Percentiles rank a stretch among this genome's conserved stretches.
Evolutionary conservation across 495 filamentous ascomycete genomes (phyloP).

Genomic region (Tuber melanosporum): DNA sequence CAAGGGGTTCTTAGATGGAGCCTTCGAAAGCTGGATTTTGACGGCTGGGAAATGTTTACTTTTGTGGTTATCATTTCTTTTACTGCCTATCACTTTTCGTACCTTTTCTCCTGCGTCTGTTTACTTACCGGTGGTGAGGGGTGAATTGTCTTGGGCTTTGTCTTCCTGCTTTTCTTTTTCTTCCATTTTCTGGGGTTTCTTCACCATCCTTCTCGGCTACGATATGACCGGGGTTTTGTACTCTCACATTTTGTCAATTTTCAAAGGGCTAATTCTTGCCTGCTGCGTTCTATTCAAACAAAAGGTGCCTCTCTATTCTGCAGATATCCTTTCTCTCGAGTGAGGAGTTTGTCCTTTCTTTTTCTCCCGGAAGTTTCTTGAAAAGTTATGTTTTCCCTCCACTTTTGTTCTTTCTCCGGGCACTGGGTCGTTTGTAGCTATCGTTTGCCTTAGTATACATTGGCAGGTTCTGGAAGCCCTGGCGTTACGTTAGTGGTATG

Average conservation of each 20-base stretch:
- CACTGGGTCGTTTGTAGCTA: neutral
- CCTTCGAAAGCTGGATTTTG: neutral
- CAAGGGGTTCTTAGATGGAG: neutral
- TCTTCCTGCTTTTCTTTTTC: neutral
- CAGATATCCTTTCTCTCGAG: neutral
- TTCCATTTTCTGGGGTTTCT: neutral
- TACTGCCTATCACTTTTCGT: neutral
- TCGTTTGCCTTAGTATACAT: neutral
- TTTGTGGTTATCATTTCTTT: neutral
- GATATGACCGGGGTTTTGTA: neutral
- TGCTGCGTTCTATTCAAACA: neutral
- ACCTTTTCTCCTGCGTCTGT: neutral
- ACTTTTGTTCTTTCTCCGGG: neutral
- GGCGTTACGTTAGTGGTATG: neutral
- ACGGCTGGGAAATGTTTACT: neutral
- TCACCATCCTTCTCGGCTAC: neutral
- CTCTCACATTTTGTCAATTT: neutral
- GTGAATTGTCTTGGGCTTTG: constrained; percentile 1
- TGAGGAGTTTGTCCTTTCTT: neutral
- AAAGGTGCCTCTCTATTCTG: neutral
- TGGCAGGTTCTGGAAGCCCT: neutral
- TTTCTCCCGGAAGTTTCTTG: neutral
- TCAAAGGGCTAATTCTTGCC: neutral
- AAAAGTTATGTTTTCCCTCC: neutral
- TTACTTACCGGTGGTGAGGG: neutral